Conservation (phyloP, 2,329 filamentous ascomycete genomes). For the Rhynchosporium agropyri region DNA sequence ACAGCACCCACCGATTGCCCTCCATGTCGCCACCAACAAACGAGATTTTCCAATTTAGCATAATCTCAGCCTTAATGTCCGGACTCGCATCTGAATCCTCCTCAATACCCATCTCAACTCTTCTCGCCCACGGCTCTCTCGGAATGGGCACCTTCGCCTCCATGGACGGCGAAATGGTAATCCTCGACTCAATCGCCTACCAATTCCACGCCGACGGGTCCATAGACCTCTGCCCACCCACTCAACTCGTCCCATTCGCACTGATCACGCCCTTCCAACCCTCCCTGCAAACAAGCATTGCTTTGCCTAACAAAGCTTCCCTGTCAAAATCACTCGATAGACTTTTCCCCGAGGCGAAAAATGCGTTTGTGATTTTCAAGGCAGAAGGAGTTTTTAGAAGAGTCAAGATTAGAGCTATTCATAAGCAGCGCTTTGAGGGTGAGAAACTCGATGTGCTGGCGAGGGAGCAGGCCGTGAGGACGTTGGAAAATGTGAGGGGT, state of each 20-base stretch:
- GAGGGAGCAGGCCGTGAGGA: constrained; percentile 46
- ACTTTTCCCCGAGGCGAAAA: constrained; percentile 33
- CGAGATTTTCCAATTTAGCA: constrained; percentile 47
- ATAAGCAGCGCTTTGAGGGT: constrained; percentile 40
- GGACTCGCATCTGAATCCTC: constrained; percentile 46
- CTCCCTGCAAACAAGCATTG: constrained; percentile 32
- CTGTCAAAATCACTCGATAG: constrained; percentile 16
- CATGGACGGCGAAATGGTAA: constrained; percentile 50
- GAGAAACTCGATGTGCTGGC: constrained; percentile 43
- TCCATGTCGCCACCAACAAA: constrained; percentile 5
- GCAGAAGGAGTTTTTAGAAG: constrained; percentile 36
- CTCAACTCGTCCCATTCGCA: constrained; percentile 47
- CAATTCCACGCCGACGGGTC: constrained; percentile 46
- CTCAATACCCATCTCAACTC: constrained; percentile 50
- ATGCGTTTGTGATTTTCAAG: constrained; percentile 40
- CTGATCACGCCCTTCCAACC: constrained; percentile 41
- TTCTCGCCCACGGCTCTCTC: constrained; percentile 51
- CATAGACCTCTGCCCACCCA: constrained; percentile 40
- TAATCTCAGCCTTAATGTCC: constrained; percentile 49
- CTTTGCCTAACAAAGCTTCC: constrained; percentile 34
- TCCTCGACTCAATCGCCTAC: constrained; percentile 47
- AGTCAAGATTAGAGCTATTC: constrained; percentile 39
- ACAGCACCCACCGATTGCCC: not conserved
- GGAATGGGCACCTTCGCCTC: constrained; percentile 51
- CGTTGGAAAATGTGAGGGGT: constrained; percentile 44